Conservation (phyloP, 78 protist species). For the Chrysochromulina parva region DNA sequence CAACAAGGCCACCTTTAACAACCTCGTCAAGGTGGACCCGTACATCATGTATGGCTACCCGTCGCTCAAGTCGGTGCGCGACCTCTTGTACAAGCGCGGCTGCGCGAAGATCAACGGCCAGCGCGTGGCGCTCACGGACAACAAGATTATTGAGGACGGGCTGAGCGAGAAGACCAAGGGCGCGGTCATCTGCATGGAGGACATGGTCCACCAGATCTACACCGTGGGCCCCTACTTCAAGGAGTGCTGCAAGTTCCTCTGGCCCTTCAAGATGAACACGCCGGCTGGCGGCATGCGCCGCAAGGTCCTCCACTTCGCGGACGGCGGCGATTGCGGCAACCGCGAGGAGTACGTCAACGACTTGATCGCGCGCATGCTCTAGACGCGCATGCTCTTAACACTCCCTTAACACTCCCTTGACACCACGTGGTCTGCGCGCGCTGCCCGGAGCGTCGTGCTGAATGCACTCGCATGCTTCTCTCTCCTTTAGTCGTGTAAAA, state of each 20-base stretch:
- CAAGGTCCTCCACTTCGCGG: slow-evolving; percentile 91
- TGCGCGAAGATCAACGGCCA: slow-evolving; percentile 78
- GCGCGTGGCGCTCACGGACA: slow-evolving; percentile 92
- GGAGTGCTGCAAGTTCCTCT: slow-evolving; percentile 90
- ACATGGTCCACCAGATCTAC: slow-evolving; percentile 98
- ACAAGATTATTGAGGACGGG: slow-evolving; percentile 80
- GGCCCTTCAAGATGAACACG: slow-evolving; percentile 98
- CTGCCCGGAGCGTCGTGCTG: too few relatives aligned
- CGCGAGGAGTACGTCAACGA: slow-evolving; percentile 91
- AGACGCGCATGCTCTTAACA: not conserved
- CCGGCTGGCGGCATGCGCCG: slow-evolving; percentile 25
- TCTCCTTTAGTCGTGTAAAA: too few relatives aligned
- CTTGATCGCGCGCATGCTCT: slow-evolving; percentile 81
- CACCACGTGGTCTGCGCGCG: too few relatives aligned
- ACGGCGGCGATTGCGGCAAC: slow-evolving; percentile 99
- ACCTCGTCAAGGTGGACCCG: slow-evolving; percentile 95
- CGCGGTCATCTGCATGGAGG: slow-evolving; percentile 97
- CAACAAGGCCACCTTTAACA: slow-evolving; percentile 97
- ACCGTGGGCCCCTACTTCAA: slow-evolving; percentile 96
- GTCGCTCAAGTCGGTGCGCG: slow-evolving; percentile 90
- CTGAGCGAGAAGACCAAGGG: slow-evolving; percentile 76
- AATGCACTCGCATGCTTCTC: too few relatives aligned
- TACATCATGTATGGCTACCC: slow-evolving; percentile 98
- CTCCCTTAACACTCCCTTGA: too few relatives aligned
- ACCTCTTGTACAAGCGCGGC: slow-evolving; percentile 99